Conservation (phyloP, 2,329 filamentous ascomycete species). For the Setomelanomma holmii region DNA sequence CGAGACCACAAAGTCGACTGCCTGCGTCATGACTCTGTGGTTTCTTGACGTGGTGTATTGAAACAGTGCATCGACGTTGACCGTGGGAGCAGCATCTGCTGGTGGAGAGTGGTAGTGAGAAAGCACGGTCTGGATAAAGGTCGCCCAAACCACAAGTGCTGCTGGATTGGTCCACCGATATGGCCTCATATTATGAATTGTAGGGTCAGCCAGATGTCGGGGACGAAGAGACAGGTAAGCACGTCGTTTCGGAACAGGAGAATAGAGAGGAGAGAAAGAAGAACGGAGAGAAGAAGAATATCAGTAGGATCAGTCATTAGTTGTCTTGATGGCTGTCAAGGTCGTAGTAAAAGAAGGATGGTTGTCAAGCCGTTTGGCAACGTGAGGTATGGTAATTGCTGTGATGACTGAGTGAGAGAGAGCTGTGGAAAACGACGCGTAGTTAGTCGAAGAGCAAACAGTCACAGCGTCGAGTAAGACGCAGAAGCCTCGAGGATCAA, state of each 20-base stretch:
- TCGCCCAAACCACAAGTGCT: neutral
- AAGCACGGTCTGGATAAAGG: neutral
- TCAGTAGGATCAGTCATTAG: neutral
- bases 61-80: slow-evolving; percentile 28
- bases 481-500: neutral
- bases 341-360: slow-evolving; percentile 17
- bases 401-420: slow-evolving; percentile 21
- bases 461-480: neutral
- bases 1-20: slow-evolving; percentile 29
- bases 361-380: neutral
- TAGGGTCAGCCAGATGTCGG: neutral
- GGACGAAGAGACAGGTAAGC: neutral
- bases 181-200: slow-evolving; percentile 1
- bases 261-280: slow-evolving; percentile 2
- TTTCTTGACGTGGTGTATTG: slow-evolving; percentile 31
- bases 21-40: slow-evolving; percentile 30
- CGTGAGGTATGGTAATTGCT: neutral
- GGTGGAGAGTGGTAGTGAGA: slow-evolving; percentile 23
- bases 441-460: slow-evolving; percentile 15
- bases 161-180: neutral
- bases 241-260: neutral
- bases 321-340: neutral
- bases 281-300: neutral
- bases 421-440: slow-evolving; percentile 10
- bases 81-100: slow-evolving; percentile 17